Evolutionary conservation across 2,329 filamentous ascomycete genomes (phyloP).

Genomic region (Fusarium sacchari): DNA sequence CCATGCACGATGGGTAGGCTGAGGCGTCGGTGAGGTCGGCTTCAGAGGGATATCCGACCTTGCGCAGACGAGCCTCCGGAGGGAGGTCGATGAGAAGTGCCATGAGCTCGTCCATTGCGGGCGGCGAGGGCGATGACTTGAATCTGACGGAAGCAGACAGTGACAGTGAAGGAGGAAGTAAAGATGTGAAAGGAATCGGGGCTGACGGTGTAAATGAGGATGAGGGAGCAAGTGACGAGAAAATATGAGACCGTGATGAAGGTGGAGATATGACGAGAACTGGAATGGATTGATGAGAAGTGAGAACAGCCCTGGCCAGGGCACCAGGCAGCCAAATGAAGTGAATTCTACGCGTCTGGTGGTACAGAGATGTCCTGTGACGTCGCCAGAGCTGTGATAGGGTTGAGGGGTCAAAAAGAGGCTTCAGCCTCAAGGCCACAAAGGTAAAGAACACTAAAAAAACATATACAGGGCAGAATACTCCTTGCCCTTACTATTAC

Average conservation of each 20-base stretch:
- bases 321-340: neutral
- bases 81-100: neutral
- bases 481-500: too few species aligned
- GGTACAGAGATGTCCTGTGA: accelerated
- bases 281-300: neutral
- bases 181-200: neutral
- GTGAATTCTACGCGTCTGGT: accelerated
- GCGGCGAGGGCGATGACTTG: neutral
- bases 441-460: too few species aligned
- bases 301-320: neutral
- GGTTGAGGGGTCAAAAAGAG: too few species aligned
- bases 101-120: neutral
- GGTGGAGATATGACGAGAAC: neutral
- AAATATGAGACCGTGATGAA: neutral
- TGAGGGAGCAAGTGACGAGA: neutral
- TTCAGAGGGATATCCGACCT: neutral
- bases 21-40: neutral
- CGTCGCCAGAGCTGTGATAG: neutral
- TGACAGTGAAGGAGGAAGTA: neutral
- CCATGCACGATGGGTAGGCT: neutral
- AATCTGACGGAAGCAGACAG: neutral
- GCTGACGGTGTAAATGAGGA: neutral
- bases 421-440: too few species aligned
- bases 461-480: too few species aligned
- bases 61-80: accelerated